Percentiles rank a stretch among this genome's conserved stretches.
Evolutionary conservation across 2,329 filamentous ascomycete species (phyloP).

Genomic region (Colletotrichum costaricense): DNA sequence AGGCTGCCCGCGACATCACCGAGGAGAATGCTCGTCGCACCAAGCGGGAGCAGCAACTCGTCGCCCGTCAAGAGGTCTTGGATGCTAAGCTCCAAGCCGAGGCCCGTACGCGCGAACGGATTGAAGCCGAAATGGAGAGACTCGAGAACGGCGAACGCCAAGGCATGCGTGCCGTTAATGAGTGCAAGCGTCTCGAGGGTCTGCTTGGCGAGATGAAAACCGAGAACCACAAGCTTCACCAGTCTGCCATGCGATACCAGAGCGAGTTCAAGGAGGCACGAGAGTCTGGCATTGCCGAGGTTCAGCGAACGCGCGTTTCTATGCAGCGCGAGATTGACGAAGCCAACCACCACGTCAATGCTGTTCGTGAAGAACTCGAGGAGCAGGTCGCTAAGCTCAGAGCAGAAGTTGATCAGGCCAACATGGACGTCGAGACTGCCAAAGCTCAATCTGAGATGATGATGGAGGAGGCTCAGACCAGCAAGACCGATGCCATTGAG

Average conservation of each 20-base stretch:
- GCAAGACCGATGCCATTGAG: constrained; percentile 68
- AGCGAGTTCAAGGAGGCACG: constrained; percentile 87
- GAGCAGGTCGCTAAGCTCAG: constrained; percentile 80
- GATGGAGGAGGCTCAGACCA: constrained; percentile 81
- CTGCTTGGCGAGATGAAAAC: constrained; percentile 67
- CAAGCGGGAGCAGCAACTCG: constrained; percentile 81
- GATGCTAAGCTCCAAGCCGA: constrained; percentile 82
- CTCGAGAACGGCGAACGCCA: constrained; percentile 73
- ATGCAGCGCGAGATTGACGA: constrained; percentile 86
- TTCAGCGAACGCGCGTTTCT: constrained; percentile 81
- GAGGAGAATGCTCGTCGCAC: constrained; percentile 84
- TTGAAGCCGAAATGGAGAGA: constrained; percentile 75
- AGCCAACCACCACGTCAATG: constrained; percentile 87
- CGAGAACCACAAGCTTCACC: constrained; percentile 79
- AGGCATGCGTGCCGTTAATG: constrained; percentile 71
- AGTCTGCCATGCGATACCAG: constrained; percentile 75
- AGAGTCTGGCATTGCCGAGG: constrained; percentile 82
- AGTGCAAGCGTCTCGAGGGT: constrained; percentile 69
- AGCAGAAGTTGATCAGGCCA: constrained; percentile 80
- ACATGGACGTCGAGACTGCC: constrained; percentile 82
- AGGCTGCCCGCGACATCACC: constrained; percentile 81
- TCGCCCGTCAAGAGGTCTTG: constrained; percentile 83
- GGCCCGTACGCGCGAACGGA: constrained; percentile 73
- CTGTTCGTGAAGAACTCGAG: constrained; percentile 84
- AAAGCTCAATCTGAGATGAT: constrained; percentile 87